A percentile compares a stretch with the other conserved stretches of the same genome.
These are phyloP conservation scores for Brassica carinata DNA, from an alignment of 345 rosid species.

Conservation along the genomic window DNA sequence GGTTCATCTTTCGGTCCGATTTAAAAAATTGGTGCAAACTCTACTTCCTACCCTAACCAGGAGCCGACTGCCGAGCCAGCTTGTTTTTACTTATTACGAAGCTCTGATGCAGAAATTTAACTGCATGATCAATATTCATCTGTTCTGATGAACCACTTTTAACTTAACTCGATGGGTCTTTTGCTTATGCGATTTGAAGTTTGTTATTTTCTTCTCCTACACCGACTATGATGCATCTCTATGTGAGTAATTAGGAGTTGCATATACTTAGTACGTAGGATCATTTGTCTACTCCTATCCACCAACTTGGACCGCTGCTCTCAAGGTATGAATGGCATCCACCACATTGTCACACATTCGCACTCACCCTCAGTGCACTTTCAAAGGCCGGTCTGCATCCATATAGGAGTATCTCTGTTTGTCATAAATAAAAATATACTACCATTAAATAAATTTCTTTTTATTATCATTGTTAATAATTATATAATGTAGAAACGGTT, in stretches of 20 bases:
- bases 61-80: background rate
- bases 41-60: background rate
- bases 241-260: background rate
- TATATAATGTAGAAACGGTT: too few relatives aligned
- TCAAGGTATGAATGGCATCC: background rate
- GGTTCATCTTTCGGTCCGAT: too few relatives aligned
- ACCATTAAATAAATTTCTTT: background rate
- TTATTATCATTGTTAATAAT: background rate
- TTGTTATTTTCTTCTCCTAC: background rate
- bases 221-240: background rate
- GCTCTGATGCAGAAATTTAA: background rate
- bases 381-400: background rate
- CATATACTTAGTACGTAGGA: background rate
- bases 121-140: background rate
- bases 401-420: background rate
- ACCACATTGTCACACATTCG: background rate
- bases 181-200: background rate
- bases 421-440: background rate
- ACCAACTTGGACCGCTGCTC: background rate
- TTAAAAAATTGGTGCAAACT: background rate
- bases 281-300: background rate
- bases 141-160: background rate
- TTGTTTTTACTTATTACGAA: background rate
- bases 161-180: too few relatives aligned
- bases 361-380: background rate